phyloP scores from a whole-genome alignment of 164 flowering plant species.

The Vitis vinifera region ASM3070453v1 NC_081812.1:22217501-22218000 shows the following conservation, averaged over 20 bases:
- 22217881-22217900: constrained; percentile 77
- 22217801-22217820: constrained; percentile 57
- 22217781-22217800: constrained; percentile 70
- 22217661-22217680: constrained; percentile 98
- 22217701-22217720: constrained; percentile 71
- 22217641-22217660: constrained; percentile 97
- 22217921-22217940: constrained; percentile 10
- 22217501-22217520: constrained; percentile 48
- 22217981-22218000: too few relatives aligned
- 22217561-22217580: not conserved
- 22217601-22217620: not conserved
- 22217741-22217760: constrained; percentile 90
- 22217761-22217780: constrained; percentile 89
- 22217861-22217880: constrained; percentile 84
- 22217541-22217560: not conserved
- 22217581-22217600: not conserved
- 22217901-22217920: constrained; percentile 1
- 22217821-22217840: constrained; percentile 75
- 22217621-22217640: constrained; percentile 61
- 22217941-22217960: not conserved
- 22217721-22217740: constrained; percentile 99
- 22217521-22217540: constrained; percentile 3
- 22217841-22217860: constrained; percentile 88
- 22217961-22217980: not conserved
- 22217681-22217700: constrained; percentile 72